Evolutionary conservation across 83 land plant genomes (phyloP).

Genomic region (Thuja plicata): DNA sequence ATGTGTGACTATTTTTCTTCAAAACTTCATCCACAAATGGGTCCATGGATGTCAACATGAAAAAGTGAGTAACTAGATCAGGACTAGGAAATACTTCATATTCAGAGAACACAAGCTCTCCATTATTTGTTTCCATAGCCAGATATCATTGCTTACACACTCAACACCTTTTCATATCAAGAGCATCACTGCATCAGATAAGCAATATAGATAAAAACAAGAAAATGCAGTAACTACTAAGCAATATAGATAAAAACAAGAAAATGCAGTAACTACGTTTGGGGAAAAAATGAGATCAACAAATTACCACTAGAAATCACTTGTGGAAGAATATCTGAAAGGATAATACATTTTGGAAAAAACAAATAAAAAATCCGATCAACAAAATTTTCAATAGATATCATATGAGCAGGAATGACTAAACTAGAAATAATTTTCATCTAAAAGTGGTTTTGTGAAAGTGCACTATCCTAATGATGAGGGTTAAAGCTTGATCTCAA

Average conservation of each 20-base stretch:
- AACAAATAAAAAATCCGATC: neutral
- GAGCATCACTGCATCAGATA: neutral
- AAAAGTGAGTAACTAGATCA: slow-evolving; percentile 6
- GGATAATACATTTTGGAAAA: neutral
- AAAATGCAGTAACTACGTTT: neutral
- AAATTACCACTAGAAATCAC: neutral
- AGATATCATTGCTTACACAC: neutral
- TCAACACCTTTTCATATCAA: neutral
- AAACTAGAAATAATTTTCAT: neutral
- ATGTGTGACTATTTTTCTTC: slow-evolving; percentile 49
- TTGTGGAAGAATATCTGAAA: neutral
- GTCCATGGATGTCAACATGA: neutral
- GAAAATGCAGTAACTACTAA: neutral
- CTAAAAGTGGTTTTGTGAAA: neutral
- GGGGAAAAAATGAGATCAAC: neutral
- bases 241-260: neutral
- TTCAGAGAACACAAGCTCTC: slow-evolving; percentile 31
- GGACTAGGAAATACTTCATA: slow-evolving; percentile 22
- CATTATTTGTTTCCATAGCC: slow-evolving; percentile 29
- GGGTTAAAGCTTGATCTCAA: neutral
- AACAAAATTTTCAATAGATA: neutral
- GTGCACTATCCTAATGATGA: neutral
- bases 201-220: neutral
- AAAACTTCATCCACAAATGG: slow-evolving; percentile 33
- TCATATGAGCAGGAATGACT: neutral